These are phyloP conservation scores for Trichopus zeylanicus DNA, from an alignment of 116 monocot genomes.

Conservation along the genomic window DNA sequence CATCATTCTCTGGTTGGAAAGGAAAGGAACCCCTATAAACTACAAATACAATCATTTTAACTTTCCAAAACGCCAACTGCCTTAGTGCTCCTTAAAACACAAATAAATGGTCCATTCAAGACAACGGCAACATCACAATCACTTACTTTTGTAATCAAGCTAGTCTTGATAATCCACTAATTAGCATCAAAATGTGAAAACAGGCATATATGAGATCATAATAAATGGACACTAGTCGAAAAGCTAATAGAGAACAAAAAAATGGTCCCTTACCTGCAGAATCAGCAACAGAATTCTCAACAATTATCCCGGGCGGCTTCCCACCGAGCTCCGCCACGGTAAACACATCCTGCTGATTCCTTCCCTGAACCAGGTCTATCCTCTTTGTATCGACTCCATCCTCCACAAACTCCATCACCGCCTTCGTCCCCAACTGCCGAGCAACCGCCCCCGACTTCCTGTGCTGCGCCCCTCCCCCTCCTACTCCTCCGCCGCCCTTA, in stretches of 20 bases:
- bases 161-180: too few relatives aligned
- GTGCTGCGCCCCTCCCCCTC: constrained; percentile 1
- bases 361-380: constrained; percentile 37
- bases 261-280: constrained; percentile 14
- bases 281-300: constrained; percentile 19
- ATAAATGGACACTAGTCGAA: neutral
- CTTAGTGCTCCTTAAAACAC: too few relatives aligned
- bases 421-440: constrained; percentile 29
- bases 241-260: neutral
- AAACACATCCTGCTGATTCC: constrained; percentile 28
- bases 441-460: constrained; percentile 29
- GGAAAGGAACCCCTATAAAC: too few relatives aligned
- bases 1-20: too few relatives aligned
- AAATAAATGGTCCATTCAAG: too few relatives aligned
- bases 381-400: constrained; percentile 57
- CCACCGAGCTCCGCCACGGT: constrained; percentile 21
- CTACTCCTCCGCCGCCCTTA: constrained; percentile 4
- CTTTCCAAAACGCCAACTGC: too few relatives aligned
- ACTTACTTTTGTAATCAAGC: too few relatives aligned
- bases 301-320: constrained; percentile 9
- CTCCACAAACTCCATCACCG: constrained; percentile 48
- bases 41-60: too few relatives aligned
- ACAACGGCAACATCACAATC: too few relatives aligned
- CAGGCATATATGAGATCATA: too few relatives aligned
- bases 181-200: too few relatives aligned